Conservation (phyloP, 805 yeast genomes). For the Sporopachydermia quercuum region DNA sequence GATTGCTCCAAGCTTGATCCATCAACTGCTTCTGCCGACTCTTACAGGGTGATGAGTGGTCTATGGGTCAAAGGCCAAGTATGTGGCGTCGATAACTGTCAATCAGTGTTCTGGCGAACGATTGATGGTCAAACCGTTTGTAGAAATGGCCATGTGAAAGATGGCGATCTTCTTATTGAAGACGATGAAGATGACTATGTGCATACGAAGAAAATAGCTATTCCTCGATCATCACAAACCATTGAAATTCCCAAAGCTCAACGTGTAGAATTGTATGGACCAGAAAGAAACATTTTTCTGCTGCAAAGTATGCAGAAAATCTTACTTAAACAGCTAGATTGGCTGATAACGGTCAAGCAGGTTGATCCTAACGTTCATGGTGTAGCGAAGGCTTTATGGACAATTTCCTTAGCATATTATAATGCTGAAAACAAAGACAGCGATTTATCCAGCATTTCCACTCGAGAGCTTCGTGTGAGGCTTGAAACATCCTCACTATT, state of each 20-base stretch:
- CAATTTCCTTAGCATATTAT: not conserved
- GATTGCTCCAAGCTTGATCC: too few species aligned
- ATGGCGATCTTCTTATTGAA: slow-evolving; percentile 62
- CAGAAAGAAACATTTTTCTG: slow-evolving; percentile 28
- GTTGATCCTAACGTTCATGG: slow-evolving; percentile 5
- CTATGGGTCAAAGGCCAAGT: slow-evolving; percentile 56
- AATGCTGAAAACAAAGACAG: not conserved
- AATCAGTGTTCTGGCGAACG: slow-evolving; percentile 56
- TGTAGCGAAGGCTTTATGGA: slow-evolving; percentile 5
- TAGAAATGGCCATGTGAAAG: slow-evolving; percentile 81
- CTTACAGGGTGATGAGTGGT: too few species aligned
- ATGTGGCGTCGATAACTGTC: slow-evolving; percentile 87
- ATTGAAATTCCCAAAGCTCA: slow-evolving; percentile 6
- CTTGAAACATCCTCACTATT: not conserved
- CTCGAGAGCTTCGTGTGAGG: not conserved
- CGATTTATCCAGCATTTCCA: not conserved
- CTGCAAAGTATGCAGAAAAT: slow-evolving; percentile 34
- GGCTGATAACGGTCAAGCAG: slow-evolving; percentile 21
- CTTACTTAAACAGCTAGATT: slow-evolving; percentile 31
- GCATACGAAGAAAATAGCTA: slow-evolving; percentile 23
- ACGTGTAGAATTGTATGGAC: slow-evolving; percentile 28
- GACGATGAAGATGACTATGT: slow-evolving; percentile 62
- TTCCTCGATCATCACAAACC: slow-evolving; percentile 18
- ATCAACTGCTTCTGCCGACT: too few species aligned
- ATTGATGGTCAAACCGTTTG: slow-evolving; percentile 74